Percentiles rank a stretch among this genome's conserved stretches.
Conservation (phyloP, 2,329 filamentous ascomycete genomes). For the Fusarium incarnatum region DNA sequence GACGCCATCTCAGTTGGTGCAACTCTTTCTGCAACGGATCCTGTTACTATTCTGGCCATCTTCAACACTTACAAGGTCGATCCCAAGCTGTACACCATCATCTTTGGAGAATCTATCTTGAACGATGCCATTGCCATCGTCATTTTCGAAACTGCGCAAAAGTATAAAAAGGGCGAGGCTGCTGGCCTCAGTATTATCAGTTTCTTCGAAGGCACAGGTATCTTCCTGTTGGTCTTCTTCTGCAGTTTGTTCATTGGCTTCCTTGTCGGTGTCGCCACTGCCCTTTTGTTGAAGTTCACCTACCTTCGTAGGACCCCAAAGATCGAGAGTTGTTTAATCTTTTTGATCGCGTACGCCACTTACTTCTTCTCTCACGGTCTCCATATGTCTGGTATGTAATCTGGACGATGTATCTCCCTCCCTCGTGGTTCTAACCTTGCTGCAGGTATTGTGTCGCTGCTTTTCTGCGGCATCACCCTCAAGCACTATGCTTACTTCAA, state of each 20-base stretch:
- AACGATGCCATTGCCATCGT: conserved; percentile 99
- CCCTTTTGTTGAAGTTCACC: conserved; percentile 92
- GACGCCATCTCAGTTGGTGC: conserved; percentile 97
- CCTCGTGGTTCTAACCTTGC: conserved; percentile 18
- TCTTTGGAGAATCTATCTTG: conserved; percentile 97
- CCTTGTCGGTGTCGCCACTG: conserved; percentile 85
- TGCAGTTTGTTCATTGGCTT: conserved; percentile 92
- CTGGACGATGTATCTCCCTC: background rate
- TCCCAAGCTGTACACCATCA: conserved; percentile 97
- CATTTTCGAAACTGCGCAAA: conserved; percentile 96
- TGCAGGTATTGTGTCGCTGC: conserved; percentile 89
- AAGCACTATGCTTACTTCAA: conserved; percentile 99
- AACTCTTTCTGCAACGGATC: conserved; percentile 95
- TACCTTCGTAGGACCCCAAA: conserved; percentile 92
- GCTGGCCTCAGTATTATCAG: conserved; percentile 80
- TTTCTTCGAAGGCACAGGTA: conserved; percentile 89
- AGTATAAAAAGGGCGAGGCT: conserved; percentile 82
- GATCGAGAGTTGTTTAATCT: conserved; percentile 94
- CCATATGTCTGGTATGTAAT: conserved; percentile 85
- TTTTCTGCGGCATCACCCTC: conserved; percentile 97
- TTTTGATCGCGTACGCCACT: conserved; percentile 93
- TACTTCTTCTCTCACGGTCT: conserved; percentile 99
- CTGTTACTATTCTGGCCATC: conserved; percentile 96
- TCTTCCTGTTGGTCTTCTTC: conserved; percentile 97
- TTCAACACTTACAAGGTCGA: conserved; percentile 99